Conservation (phyloP, 495 filamentous ascomycete genomes). For the Chaetomium tenue region DNA sequence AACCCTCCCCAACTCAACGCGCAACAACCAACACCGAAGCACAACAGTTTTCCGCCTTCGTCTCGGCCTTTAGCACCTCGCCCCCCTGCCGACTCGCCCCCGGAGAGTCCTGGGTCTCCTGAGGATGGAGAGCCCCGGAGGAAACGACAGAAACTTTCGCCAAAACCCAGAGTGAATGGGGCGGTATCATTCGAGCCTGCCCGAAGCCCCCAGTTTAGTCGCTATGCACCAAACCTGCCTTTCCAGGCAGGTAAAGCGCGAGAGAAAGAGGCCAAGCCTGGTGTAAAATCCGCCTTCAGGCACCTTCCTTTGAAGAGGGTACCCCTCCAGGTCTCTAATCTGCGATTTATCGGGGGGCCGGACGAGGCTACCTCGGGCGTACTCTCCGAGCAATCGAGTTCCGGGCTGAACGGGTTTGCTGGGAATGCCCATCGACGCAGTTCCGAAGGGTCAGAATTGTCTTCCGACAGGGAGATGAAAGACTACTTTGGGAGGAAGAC, state of each 20-base stretch:
- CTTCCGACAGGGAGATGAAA: neutral
- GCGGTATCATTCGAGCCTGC: neutral
- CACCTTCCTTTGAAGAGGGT: slow-evolving; percentile 6
- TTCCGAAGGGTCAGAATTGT: neutral
- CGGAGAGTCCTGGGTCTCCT: slow-evolving; percentile 6
- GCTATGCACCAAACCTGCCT: neutral
- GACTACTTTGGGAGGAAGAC: neutral
- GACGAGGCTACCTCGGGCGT: neutral
- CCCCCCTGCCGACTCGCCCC: slow-evolving; percentile 18
- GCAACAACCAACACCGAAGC: slow-evolving; percentile 18
- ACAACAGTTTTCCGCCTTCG: slow-evolving; percentile 10
- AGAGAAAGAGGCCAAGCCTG: slow-evolving; percentile 6
- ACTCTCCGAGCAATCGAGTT: neutral
- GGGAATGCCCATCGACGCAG: neutral
- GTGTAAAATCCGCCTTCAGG: neutral
- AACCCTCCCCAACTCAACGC: slow-evolving; percentile 7
- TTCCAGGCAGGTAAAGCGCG: neutral
- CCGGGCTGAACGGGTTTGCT: neutral
- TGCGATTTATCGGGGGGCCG: slow-evolving; percentile 13
- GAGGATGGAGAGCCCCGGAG: slow-evolving; percentile 18
- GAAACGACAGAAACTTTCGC: slow-evolving; percentile 23
- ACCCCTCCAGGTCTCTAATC: slow-evolving; percentile 3
- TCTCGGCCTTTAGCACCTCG: neutral
- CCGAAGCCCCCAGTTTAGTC: neutral
- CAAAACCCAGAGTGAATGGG: slow-evolving; percentile 12